phyloP scores from a whole-genome alignment of 2,329 filamentous ascomycete genomes.

The Fusarium sp. region DNA sequence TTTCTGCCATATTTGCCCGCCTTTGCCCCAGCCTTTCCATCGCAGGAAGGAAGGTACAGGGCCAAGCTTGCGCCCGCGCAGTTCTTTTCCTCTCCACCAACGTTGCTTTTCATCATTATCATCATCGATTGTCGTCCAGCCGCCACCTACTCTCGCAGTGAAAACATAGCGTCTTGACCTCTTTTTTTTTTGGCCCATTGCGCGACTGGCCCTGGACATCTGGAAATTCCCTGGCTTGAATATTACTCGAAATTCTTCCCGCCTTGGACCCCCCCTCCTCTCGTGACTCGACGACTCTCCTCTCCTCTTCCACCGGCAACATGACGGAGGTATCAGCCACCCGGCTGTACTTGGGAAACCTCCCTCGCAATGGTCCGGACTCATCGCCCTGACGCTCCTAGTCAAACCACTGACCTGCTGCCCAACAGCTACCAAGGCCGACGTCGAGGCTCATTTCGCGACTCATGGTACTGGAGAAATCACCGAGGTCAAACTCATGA shows the following conservation, averaged over 20 bases:
- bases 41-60: slow-evolving; percentile 30
- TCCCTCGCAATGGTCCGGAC: slow-evolving; percentile 86
- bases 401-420: slow-evolving; percentile 56
- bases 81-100: slow-evolving; percentile 41
- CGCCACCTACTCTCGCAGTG: slow-evolving; percentile 12
- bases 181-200: slow-evolving; percentile 38
- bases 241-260: slow-evolving; percentile 17
- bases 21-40: slow-evolving; percentile 42
- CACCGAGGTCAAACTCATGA: slow-evolving; percentile 99
- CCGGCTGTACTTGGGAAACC: slow-evolving; percentile 96
- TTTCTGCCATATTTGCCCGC: slow-evolving; percentile 45
- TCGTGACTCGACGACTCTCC: slow-evolving; percentile 20
- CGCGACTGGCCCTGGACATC: slow-evolving; percentile 40
- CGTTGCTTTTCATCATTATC: slow-evolving; percentile 30
- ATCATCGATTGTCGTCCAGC: slow-evolving; percentile 19
- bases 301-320: slow-evolving; percentile 47
- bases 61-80: slow-evolving; percentile 30
- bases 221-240: slow-evolving; percentile 30
- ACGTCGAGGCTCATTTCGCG: slow-evolving; percentile 95
- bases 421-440: slow-evolving; percentile 87
- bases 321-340: slow-evolving; percentile 94
- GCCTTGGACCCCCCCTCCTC: slow-evolving; percentile 28
- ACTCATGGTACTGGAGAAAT: slow-evolving; percentile 97
- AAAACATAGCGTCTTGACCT: slow-evolving; percentile 29
- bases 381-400: slow-evolving; percentile 45